phyloP scores from a whole-genome alignment of 2,329 filamentous ascomycete genomes.

The Aspergillus udagawae region DNA sequence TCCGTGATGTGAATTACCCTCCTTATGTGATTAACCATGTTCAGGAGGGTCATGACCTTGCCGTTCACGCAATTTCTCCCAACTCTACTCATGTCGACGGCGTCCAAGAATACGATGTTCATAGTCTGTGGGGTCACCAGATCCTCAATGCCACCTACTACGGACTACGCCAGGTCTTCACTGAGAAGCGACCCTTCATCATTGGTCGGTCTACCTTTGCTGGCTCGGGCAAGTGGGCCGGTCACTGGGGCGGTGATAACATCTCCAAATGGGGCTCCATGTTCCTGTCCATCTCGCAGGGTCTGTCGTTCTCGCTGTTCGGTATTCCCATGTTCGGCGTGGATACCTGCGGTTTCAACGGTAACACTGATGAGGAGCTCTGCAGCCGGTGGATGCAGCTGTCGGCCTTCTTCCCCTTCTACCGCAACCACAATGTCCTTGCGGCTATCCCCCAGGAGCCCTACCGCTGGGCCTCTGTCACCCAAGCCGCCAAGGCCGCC shows the following conservation, averaged over 20 bases:
- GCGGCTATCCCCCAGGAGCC: slow-evolving; percentile 64
- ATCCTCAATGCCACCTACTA: slow-evolving; percentile 74
- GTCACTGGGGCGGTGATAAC: slow-evolving; percentile 82
- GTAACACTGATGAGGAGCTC: slow-evolving; percentile 64
- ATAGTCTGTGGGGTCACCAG: slow-evolving; percentile 73
- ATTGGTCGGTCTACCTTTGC: slow-evolving; percentile 79
- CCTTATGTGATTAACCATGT: slow-evolving; percentile 74
- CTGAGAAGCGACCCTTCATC: slow-evolving; percentile 72
- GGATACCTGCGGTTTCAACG: slow-evolving; percentile 67
- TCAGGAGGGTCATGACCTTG: slow-evolving; percentile 60
- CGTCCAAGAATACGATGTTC: slow-evolving; percentile 72
- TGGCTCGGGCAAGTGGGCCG: slow-evolving; percentile 69
- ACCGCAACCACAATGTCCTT: slow-evolving; percentile 69
- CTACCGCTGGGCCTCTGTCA: slow-evolving; percentile 65
- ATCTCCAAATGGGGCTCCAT: slow-evolving; percentile 67
- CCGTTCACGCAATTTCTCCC: slow-evolving; percentile 67
- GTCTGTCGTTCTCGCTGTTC: slow-evolving; percentile 68
- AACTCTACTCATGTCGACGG: slow-evolving; percentile 75
- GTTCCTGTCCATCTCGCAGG: slow-evolving; percentile 73
- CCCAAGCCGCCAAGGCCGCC: slow-evolving; percentile 59
- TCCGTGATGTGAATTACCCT: slow-evolving; percentile 66
- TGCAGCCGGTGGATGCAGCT: slow-evolving; percentile 73
- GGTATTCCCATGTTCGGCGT: slow-evolving; percentile 74
- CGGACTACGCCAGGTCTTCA: slow-evolving; percentile 61
- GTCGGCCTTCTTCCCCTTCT: slow-evolving; percentile 72